Evolutionary conservation across 2,329 filamentous ascomycete genomes (phyloP), one percentile per base, ranked within the genome.

Genomic region (Fusarium nematophilum): DNA sequence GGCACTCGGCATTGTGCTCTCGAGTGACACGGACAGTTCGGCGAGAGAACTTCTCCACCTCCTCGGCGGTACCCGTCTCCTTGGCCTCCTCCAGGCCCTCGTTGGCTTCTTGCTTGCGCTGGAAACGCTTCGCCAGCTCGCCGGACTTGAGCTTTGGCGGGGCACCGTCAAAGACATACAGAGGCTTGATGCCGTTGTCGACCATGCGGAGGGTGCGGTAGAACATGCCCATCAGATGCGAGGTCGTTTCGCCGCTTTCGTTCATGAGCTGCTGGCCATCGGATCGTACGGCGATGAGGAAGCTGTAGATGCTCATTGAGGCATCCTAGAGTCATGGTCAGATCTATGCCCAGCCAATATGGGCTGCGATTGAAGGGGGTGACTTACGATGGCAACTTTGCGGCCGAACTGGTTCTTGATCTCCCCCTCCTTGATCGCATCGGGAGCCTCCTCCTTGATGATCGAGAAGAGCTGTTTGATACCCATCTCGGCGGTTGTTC

Each of bases 331-430:
- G 17, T 9, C 3, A 17, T 10, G 18, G 18, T 69, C n/a, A 69
- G 53, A 46, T 21, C 4, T 13, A n/a, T n/a, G 4, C 23, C 39
- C 2, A 8, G 18, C 23, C 5, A 13, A 5, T 11, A 7, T 7
- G 4, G 23, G 7, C 3, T 3, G 4, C 5, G 6, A 5, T 9
- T 2, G 6, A 9, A 10, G 14, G 11, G n/a, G 25, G 15, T 9
- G 26, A 82, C 91, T 73, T 82, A 96, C 93, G 78, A 97, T 97
- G 46, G 94, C 94, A 59, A 99, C 94, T 79, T 99, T 99, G 75
- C 95, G 91, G 63, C 95, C 95, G 74, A 99, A 99, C 66, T 99
- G 95, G 69, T 94, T 94, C 81, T 99, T 99, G 83, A 99, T 99
- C 73, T 99, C 95, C 57, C 95, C 92, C 72, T 93, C 90, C 78